Conservation (phyloP, 768 basidiomycete species). For the Boletus tomentosulus region DNA sequence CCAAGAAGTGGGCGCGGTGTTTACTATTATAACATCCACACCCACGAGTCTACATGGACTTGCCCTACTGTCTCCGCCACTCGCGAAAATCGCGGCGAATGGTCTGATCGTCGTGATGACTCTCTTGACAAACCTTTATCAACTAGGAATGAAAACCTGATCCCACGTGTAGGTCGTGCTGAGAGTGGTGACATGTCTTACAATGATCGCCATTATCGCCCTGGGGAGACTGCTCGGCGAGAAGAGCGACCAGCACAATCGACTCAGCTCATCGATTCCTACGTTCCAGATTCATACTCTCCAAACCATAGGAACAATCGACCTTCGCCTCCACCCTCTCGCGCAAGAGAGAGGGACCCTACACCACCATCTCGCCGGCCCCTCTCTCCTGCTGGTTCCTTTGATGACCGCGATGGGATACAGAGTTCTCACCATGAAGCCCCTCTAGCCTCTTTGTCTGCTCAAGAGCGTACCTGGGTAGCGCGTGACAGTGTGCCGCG, state of each 20-base stretch:
- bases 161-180: constrained; percentile 27
- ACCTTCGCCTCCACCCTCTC: constrained; percentile 21
- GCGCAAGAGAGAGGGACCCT: constrained; percentile 22
- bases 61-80: constrained; percentile 38
- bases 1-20: constrained; percentile 44
- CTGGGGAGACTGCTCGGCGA: constrained; percentile 31
- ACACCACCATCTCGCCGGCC: constrained; percentile 21
- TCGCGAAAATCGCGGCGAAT: constrained; percentile 23
- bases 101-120: constrained; percentile 25
- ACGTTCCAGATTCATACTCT: constrained; percentile 28
- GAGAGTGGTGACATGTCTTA: constrained; percentile 41
- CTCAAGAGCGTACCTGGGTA: constrained; percentile 26
- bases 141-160: constrained; percentile 20
- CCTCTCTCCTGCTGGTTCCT: constrained; percentile 16
- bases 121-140: constrained; percentile 23
- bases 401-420: constrained; percentile 21
- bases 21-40: constrained; percentile 59
- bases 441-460: constrained; percentile 10
- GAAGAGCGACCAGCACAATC: constrained; percentile 25
- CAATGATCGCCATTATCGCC: constrained; percentile 65
- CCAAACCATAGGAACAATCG: constrained; percentile 20
- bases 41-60: constrained; percentile 56
- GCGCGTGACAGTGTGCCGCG: constrained; percentile 9
- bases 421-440: constrained; percentile 20
- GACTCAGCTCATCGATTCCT: constrained; percentile 23